Base-by-base conservation (phyloP, 2,329 filamentous ascomycete genomes). In the Epichloe sylvatica region DNA sequence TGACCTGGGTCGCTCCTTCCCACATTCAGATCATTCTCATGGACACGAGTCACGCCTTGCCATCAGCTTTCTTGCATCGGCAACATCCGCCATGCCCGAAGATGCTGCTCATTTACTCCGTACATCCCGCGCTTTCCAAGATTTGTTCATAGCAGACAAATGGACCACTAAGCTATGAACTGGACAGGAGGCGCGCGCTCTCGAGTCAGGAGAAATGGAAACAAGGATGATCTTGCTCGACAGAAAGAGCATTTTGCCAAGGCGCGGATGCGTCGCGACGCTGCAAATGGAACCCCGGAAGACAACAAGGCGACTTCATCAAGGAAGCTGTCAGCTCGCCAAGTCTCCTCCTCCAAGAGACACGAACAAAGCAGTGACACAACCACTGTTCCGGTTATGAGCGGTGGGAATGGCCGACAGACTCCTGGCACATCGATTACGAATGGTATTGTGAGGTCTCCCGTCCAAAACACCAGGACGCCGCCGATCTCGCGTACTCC, bases 201-300 rank as follows among this genome's bases (percentile, higher is more conserved):
- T 41, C 66, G 68, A 8, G 60, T 63, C 25, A 60, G 61, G 36
- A 59, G 60, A 6, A 65, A 60, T 46, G 58, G 60, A 13, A 64
- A 56, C 58, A 63, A 64, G 19, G 53, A 59, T 30, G 64, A 69
- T 38, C 51, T 55, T 17, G 57, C 60, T 19, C 64, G 62, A 15
- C 68, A 71, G 53, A 66, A 62, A 42, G 54, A 64, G 47, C 63
- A 66, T 48, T 70, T 70, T 53, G 67, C 67, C 17, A 66, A 62
- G 49, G 60, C 59, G 4, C 64, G 64, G 11, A 54, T 54, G 47
- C 55, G 30, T 15, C 45, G 50, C n/a, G 46, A 25, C 15, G 25
- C 46, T 30, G 46, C 46, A 4, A 47, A 43, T 30, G 39, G 8
- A 15, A 30, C 15, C 11, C 7, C 25, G 19, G 40, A 30, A 30